phyloP scores from a whole-genome alignment of 192 early-diverging fungal species.

The Irineochytrium annulatum region DNA sequence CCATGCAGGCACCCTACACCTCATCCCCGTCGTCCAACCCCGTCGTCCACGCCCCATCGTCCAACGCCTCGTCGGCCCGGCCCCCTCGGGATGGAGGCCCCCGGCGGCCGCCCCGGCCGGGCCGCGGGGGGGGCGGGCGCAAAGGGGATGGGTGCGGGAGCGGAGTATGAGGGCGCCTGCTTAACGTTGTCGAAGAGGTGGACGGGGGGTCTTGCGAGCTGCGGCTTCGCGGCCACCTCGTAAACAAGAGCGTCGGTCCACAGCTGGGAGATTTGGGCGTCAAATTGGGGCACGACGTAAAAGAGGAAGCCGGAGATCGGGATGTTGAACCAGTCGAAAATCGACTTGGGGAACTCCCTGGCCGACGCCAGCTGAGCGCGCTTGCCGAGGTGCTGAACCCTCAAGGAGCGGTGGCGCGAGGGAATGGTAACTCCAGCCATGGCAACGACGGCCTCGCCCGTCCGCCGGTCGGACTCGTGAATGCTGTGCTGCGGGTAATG shows the following conservation, averaged over 20 bases:
- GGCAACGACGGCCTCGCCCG: neutral
- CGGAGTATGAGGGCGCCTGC: neutral
- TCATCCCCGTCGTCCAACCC: too few species aligned
- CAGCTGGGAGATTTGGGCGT: conserved; percentile 48
- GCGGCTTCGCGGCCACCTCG: conserved; percentile 52
- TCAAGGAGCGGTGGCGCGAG: neutral
- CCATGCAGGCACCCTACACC: too few species aligned
- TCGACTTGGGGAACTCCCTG: neutral
- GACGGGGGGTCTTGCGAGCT: conserved; percentile 11
- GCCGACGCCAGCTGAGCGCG: conserved; percentile 6
- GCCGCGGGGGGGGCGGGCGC: neutral
- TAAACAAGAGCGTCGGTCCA: conserved; percentile 50
- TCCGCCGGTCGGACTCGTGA: neutral
- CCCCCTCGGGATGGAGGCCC: too few species aligned
- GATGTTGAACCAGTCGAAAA: conserved; percentile 40
- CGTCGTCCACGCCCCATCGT: too few species aligned
- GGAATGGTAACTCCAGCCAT: neutral
- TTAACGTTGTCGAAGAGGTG: neutral
- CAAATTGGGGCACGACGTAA: conserved; percentile 43
- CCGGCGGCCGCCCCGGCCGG: neutral
- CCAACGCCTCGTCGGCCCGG: too few species aligned
- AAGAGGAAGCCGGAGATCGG: conserved; percentile 44
- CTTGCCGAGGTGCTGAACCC: conserved; percentile 25
- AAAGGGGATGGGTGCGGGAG: neutral
- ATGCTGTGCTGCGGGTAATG: conserved; percentile 7